Evolutionary conservation across 2,329 filamentous ascomycete genomes (phyloP), one percentile per base, ranked within the genome.

Genomic region (Tothia fuscella): DNA sequence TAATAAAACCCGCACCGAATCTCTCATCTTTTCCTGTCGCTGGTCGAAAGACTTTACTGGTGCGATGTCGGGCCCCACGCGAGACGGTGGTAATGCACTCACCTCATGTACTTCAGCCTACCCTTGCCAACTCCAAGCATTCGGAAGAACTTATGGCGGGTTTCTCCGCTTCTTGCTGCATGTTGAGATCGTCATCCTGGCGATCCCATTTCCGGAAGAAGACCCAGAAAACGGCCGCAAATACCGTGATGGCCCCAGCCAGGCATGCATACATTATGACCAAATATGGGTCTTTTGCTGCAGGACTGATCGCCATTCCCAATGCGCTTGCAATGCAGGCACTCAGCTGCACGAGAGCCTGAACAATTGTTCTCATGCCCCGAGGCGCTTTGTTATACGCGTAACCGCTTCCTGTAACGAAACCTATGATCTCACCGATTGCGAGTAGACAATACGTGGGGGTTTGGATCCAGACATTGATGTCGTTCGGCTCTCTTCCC

Each of bases 381-480:
- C 57, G 56, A 0, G 66, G 65, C 0, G 65, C 60, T 22, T 65
- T 51, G 29, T 54, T 56, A 48, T 68, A 68, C 0, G 61, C 58
- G 40, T 63, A 67, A 46, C 68, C 65, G 28, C 58, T 57, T 2
- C 55, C 58, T 0, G 65, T 65, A 12, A 62, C 58, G 36, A 61
- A 54, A 0, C 59, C 58, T 16, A 69, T 60, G 9, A 68, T 61
- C 49, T 69, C 66, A 0, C 58, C 60, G 3, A 61, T 45, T 0
- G 63, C 60, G 1, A 64, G 53, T 6, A 60, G 45, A 17, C 66
- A 49, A 45, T 64, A 66, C 0, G 61, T 45, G 0, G 64, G 64
- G 1, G 58, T 42, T 38, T 67, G 63, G 1, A 61, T 41, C 56
- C 61, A 65, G 3, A 67, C 56, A 20, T 54, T 60, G 1, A 65